Evolutionary conservation across 1,139 yeast genomes (phyloP).

Genomic region (Taphrina pruni): DNA sequence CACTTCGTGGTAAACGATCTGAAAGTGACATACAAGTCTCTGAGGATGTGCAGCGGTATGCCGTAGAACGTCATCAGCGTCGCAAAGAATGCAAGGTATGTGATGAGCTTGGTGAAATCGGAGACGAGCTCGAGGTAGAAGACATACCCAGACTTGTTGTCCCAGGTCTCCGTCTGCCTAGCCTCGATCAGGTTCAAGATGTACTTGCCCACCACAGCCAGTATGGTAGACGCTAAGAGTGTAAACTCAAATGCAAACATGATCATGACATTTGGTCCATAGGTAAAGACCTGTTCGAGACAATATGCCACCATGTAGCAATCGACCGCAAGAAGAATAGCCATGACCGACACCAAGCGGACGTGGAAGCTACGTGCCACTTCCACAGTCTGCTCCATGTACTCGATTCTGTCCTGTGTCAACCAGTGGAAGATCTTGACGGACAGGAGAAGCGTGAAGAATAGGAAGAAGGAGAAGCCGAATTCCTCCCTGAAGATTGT

Average conservation of each 20-base stretch:
- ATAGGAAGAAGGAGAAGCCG: constrained; percentile 56
- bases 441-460: constrained; percentile 57
- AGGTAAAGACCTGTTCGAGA: constrained; percentile 61
- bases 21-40: constrained; percentile 67
- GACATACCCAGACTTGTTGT: constrained; percentile 41
- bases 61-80: constrained; percentile 58
- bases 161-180: constrained; percentile 58
- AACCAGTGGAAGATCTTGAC: constrained; percentile 79
- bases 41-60: constrained; percentile 69
- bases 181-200: constrained; percentile 65
- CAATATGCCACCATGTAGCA: constrained; percentile 61
- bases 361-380: constrained; percentile 46
- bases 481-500: constrained; percentile 66
- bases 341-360: constrained; percentile 55
- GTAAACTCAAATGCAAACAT: constrained; percentile 79
- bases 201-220: constrained; percentile 60
- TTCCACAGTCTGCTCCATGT: constrained; percentile 48
- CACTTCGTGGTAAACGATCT: constrained; percentile 60
- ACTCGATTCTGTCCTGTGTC: constrained; percentile 54
- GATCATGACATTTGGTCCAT: constrained; percentile 59
- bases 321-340: constrained; percentile 60
- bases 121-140: constrained; percentile 43
- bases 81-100: constrained; percentile 62
- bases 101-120: constrained; percentile 52
- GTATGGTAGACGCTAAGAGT: constrained; percentile 63